Evolutionary conservation across 352 stramenopile genomes (phyloP).

Genomic region (Hyphochytrium catenoides): DNA sequence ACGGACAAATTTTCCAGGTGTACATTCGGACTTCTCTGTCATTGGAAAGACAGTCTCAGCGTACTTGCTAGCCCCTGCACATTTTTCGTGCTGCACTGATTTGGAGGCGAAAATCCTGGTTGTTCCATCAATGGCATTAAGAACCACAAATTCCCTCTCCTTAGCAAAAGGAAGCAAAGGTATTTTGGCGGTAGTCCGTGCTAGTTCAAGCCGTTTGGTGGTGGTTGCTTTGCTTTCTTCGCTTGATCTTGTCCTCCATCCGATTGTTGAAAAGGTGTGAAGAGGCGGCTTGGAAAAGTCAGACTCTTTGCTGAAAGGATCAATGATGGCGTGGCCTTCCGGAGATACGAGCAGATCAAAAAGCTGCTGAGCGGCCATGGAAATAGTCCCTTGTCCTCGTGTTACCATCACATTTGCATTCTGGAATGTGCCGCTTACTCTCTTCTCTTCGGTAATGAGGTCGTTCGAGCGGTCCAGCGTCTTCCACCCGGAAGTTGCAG

Average conservation of each 20-base stretch:
- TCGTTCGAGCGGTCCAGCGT: slow-evolving; percentile 13
- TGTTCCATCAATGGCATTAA: slow-evolving; percentile 13
- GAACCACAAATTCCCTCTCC: slow-evolving; percentile 10
- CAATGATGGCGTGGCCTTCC: slow-evolving; percentile 13
- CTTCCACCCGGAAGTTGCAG: slow-evolving; percentile 9
- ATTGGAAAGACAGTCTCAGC: too few species aligned
- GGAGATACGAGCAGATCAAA: slow-evolving; percentile 16
- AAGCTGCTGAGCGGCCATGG: slow-evolving; percentile 11
- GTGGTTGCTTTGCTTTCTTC: slow-evolving; percentile 6
- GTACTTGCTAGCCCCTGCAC: too few species aligned
- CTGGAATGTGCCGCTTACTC: slow-evolving; percentile 12
- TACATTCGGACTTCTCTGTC: too few species aligned
- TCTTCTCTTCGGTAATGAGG: slow-evolving; percentile 14
- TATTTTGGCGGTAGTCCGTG: slow-evolving; percentile 7
- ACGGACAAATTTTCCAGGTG: too few species aligned
- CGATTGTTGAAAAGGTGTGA: slow-evolving; percentile 8
- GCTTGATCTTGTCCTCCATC: too few species aligned
- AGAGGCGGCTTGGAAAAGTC: slow-evolving; percentile 15
- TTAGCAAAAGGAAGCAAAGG: slow-evolving; percentile 9
- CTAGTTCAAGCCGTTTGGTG: slow-evolving; percentile 13
- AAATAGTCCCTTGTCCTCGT: slow-evolving; percentile 10
- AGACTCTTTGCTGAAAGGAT: slow-evolving; percentile 12
- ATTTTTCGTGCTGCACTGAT: too few species aligned
- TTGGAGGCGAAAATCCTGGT: too few species aligned
- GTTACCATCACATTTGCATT: slow-evolving; percentile 10